Evolutionary conservation across 345 rosid species (phyloP).

Genomic region (Cochlearia excelsa): DNA sequence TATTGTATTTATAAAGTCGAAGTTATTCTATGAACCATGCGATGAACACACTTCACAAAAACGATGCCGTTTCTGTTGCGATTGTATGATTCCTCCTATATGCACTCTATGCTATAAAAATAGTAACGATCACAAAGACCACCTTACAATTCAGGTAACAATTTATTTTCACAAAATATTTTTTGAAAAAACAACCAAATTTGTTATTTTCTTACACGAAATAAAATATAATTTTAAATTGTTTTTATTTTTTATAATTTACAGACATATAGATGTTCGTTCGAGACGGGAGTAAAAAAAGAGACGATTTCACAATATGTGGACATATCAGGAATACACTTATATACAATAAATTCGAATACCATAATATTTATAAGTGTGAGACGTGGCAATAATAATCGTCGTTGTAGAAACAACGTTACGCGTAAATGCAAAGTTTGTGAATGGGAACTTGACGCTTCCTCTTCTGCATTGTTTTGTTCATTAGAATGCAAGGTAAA

Average conservation of each 20-base stretch:
- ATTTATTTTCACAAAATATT: background rate
- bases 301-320: slow-evolving; percentile 16
- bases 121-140: slow-evolving; percentile 8
- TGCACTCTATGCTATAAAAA: slow-evolving; percentile 1
- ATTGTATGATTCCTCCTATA: slow-evolving; percentile 30
- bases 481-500: slow-evolving; percentile 37
- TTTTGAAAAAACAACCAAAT: too few species aligned
- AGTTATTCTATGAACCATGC: slow-evolving; percentile 17
- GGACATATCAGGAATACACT: slow-evolving; percentile 18
- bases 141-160: slow-evolving; percentile 26
- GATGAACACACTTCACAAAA: slow-evolving; percentile 4
- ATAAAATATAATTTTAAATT: too few species aligned
- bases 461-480: slow-evolving; percentile 25
- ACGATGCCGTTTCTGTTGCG: slow-evolving; percentile 28
- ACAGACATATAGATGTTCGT: slow-evolving; percentile 30
- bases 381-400: slow-evolving; percentile 12
- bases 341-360: background rate
- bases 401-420: slow-evolving; percentile 15
- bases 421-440: slow-evolving; percentile 21
- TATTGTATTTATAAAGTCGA: slow-evolving; percentile 25
- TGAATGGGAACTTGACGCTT: slow-evolving; percentile 24
- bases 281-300: slow-evolving; percentile 2
- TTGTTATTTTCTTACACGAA: too few species aligned
- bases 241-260: background rate
- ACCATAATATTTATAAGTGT: slow-evolving; percentile 16